phyloP scores from a whole-genome alignment of 164 flowering plant genomes.

The Taxillus chinensis region DNA sequence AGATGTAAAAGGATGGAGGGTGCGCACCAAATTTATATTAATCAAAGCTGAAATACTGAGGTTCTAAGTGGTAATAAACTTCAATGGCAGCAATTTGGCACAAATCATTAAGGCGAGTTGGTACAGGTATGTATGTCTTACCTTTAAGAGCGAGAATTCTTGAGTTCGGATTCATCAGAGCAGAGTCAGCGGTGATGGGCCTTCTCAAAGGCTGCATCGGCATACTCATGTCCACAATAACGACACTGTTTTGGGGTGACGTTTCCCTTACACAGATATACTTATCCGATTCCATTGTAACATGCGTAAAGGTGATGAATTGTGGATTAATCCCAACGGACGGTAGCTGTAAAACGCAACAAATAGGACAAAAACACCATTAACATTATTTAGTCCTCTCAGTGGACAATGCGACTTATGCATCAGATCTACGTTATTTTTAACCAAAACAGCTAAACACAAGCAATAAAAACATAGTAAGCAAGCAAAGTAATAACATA shows the following conservation, averaged over 20 bases:
- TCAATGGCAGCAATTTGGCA: background rate
- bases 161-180: constrained; percentile 92
- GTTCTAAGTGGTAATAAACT: background rate
- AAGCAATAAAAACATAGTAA: background rate
- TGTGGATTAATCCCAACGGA: constrained; percentile 88
- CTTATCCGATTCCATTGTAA: constrained; percentile 98
- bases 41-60: too few species aligned
- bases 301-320: constrained; percentile 92
- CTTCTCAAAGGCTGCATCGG: constrained; percentile 95
- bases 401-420: too few species aligned
- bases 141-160: constrained; percentile 97
- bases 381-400: too few species aligned
- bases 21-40: too few species aligned
- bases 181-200: constrained; percentile 98
- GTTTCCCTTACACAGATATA: constrained; percentile 98
- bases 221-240: constrained; percentile 93
- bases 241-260: constrained; percentile 92
- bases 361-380: constrained; percentile 15
- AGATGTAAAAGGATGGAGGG: too few species aligned
- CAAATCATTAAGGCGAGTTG: background rate
- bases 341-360: constrained; percentile 58
- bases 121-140: constrained; percentile 9
- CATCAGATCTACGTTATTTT: background rate
- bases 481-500: background rate
- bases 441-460: background rate